These are phyloP conservation scores for Fraxinus floribunda DNA, from an alignment of 305 asterid genomes.

Conservation along the genomic window DNA sequence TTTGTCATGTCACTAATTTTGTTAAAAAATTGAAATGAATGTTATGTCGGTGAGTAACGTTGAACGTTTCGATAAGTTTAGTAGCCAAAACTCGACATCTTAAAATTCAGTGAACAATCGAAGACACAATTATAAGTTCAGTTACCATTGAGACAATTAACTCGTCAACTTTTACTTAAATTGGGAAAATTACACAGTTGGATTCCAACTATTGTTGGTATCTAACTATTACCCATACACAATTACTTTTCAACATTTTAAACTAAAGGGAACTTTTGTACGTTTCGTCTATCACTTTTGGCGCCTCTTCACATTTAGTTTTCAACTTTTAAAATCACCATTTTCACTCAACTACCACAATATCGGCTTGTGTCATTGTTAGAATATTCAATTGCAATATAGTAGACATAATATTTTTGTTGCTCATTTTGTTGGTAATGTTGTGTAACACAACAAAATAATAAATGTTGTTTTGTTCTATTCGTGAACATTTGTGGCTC, in stretches of 20 bases:
- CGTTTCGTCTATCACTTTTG: neutral
- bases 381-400: neutral
- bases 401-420: neutral
- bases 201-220: neutral
- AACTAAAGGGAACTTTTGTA: neutral
- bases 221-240: neutral
- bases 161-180: neutral
- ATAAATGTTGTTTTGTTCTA: neutral
- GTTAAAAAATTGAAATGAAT: too few species aligned
- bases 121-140: too few species aligned
- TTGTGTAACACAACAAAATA: neutral
- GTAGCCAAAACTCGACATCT: too few species aligned
- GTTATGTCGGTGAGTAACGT: too few species aligned
- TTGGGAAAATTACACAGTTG: neutral
- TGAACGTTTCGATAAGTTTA: too few species aligned
- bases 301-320: neutral
- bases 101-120: too few species aligned
- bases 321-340: neutral
- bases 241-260: neutral
- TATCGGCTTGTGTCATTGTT: neutral
- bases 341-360: neutral
- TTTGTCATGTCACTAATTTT: too few species aligned
- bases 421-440: neutral
- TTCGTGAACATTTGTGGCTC: neutral
- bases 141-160: too few species aligned